Evolutionary conservation across 305 asterid species (phyloP), one percentile per base, ranked within the genome.

Genomic region (Fraxinus xanthoxyloides): DNA sequence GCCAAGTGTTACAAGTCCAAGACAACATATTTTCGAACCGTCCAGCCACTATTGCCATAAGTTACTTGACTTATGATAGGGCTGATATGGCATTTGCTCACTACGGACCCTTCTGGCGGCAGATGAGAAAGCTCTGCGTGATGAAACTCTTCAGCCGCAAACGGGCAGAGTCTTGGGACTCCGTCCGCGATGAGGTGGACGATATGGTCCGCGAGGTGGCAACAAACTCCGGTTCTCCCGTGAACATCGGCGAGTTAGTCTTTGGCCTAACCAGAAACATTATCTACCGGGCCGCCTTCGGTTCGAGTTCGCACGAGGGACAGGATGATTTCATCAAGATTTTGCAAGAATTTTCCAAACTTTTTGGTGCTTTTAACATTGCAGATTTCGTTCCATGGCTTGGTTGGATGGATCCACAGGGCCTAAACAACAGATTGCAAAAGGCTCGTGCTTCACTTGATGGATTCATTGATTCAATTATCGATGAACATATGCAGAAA

Each of bases 51-150:
- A 85, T 86, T 35, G 98, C 97, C 82, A 90, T 94, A 17, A 90
- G 87, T 3, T 94, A 93, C 89, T 24, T 94, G 2, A 91, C 98
- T 3, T 94, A 93, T 77, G 92, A 91, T 21, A 43, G 97, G 4
- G 95, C 97, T 2, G 97, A 94, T 81, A 93, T 94, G 98, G 98
- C 97, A 3, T 94, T 94, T 80, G 95, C 97, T 1, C 87, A 93
- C 73, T 93, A 93, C 85, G 97, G 97, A 36, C 98, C 97, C 3
- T 94, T 92, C 81, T 94, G 98, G 98, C 93, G 98, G 28, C 96
- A 94, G 84, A 93, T 94, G 97, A 89, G 98, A 5, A 94, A 94
- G 80, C 88, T 94, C 8, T 92, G 98, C 61, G 97, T 94, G 38
- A 86, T 92, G 94, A 94, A 94, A 88, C 90, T 94, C 35, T 94